Base-by-base conservation (phyloP, 1,284 basidiomycete genomes). In the Ustilago bromivora region DNA sequence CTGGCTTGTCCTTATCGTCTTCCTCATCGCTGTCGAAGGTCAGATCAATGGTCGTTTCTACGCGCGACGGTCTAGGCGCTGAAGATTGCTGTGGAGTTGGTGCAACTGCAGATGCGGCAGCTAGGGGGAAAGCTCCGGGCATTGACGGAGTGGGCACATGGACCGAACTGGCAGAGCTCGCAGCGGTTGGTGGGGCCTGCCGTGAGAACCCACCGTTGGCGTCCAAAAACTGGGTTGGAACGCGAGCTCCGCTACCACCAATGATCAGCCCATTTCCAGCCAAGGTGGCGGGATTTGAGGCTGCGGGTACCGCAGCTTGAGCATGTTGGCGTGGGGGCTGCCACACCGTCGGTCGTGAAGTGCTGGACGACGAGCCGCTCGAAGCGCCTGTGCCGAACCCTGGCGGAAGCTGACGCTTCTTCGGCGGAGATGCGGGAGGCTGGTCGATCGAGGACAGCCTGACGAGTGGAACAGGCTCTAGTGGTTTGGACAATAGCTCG, bases 231-330 rank as follows among this genome's bases (percentile, higher is more conserved):
- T 71, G 65, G 9, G 77, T 82, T 2, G 81, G 81, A 2, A 82
- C 81, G 31, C 81, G 71, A 19, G 81, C 81, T 13, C 81, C 81
- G 54, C 79, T 81, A 31, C 81, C 81, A 6, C 78, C 71, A 11
- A 82, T 69, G 56, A 79, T 46, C n/a, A 78, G 17, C 35, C 61
- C 51, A 35, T 56, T 61, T 1, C 34, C 17, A 0, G 41, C 38
- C 4, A 51, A 36, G 11, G n/a, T 28, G 9, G 28, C 47, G 15
- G 56, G 43, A 35, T 32, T 23, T 32, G 57, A 15, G 32, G 62
- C 12, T 13, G 60, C 51, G 7, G 61, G 19, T 15, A 35, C 28
- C 4, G 23, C 10, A 43, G n/a, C 6, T 13, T 57, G 52, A 53
- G 47, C 28, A 17, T 17, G 34, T 8, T 58, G 32, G 17, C 31